A percentile compares a stretch with the other conserved stretches of the same genome.
Conservation (phyloP, 805 yeast genomes). For the Yamadazyma scolyti region DNA sequence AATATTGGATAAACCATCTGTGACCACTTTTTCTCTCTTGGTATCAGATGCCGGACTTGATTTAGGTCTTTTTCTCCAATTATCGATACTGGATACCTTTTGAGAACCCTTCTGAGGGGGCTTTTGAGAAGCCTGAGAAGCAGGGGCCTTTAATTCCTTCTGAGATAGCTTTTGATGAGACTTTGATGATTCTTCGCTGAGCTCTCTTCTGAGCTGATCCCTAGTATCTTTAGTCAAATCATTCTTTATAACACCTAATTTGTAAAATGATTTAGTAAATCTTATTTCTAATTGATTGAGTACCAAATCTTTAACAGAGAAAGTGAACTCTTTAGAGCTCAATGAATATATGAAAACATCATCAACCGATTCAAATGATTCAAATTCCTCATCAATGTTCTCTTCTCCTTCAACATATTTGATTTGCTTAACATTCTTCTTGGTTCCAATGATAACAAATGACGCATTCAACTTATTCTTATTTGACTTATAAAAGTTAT, state of each 20-base stretch:
- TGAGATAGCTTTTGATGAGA: constrained; percentile 3
- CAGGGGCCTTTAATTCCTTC: constrained; percentile 14
- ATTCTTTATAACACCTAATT: too few relatives aligned
- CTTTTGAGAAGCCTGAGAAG: too few relatives aligned
- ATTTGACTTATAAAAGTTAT: constrained; percentile 34
- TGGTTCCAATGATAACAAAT: constrained; percentile 39
- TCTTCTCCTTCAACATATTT: constrained; percentile 20
- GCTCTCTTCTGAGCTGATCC: too few relatives aligned
- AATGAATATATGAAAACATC: constrained; percentile 41
- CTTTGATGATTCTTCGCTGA: constrained; percentile 2
- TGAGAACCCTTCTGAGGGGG: too few relatives aligned
- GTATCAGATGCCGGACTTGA: too few relatives aligned
- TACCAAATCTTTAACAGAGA: constrained; percentile 15
- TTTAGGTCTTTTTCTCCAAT: too few relatives aligned
- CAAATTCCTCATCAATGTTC: constrained; percentile 12
- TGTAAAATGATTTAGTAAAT: too few relatives aligned
- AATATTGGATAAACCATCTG: constrained; percentile 15
- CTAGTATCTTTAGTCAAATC: too few relatives aligned
- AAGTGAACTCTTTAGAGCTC: constrained; percentile 7
- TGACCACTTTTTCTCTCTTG: constrained; percentile 35
- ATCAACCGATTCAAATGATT: constrained; percentile 23
- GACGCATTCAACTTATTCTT: constrained; percentile 34
- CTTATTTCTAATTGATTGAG: constrained; percentile 11
- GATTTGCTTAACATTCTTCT: constrained; percentile 12
- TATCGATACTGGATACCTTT: too few relatives aligned